Evolutionary conservation across 2,329 filamentous ascomycete genomes (phyloP).

Genomic region (Aspergillus uvarum): DNA sequence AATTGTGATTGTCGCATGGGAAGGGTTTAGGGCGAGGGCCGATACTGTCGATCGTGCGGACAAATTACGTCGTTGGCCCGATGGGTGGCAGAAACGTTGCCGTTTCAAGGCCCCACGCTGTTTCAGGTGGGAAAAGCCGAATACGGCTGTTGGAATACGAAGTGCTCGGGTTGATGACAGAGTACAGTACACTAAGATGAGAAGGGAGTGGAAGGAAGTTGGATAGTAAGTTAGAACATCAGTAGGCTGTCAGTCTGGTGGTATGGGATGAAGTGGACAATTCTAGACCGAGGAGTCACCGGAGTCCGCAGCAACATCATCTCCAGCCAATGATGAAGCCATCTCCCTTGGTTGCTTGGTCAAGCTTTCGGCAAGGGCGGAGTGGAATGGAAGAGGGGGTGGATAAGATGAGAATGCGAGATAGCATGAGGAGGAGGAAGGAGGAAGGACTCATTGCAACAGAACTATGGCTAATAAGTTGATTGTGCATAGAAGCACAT

Average conservation of each 20-base stretch:
- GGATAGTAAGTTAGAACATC: too few species aligned
- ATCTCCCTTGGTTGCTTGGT: neutral
- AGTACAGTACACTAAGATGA: too few species aligned
- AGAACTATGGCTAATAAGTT: neutral
- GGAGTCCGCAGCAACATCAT: neutral
- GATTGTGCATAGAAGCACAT: neutral
- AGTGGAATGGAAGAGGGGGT: neutral
- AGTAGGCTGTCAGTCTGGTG: too few species aligned
- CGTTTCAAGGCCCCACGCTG: neutral
- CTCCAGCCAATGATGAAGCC: neutral
- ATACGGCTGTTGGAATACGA: neutral
- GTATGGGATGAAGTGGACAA: neutral
- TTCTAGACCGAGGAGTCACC: neutral
- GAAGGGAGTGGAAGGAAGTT: too few species aligned
- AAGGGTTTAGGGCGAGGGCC: neutral
- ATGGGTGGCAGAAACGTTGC: neutral
- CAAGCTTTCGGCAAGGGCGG: constrained; percentile 9
- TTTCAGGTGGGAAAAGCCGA: neutral
- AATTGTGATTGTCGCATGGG: neutral
- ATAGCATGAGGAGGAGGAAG: neutral
- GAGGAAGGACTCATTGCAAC: neutral
- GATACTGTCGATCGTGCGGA: neutral
- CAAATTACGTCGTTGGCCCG: neutral
- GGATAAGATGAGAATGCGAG: neutral
- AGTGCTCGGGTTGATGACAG: neutral